Base-by-base conservation (phyloP, 805 yeast species). In the Millerago galiae region DNA sequence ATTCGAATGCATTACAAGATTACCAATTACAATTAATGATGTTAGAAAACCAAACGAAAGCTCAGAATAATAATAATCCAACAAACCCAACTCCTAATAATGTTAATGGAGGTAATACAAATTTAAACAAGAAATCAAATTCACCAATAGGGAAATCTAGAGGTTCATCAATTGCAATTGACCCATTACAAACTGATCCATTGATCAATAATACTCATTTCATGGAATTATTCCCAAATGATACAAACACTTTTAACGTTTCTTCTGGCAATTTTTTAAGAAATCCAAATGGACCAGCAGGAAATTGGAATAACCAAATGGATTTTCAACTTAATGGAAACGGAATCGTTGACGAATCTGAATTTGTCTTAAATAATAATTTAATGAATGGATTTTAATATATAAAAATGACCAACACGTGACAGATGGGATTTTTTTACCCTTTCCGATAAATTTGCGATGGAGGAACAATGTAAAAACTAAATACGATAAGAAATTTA, bases 11-110 rank as follows among this genome's bases (percentile, higher is more conserved):
- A 2, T 64, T 86, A 34, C 85, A 82, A 51, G 95, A 86, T 54
- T 86, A 86, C 60, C 95, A 86, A 59, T 79, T 77, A 70, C 91
- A 85, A 58, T 66, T 84, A 51, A 75, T 83, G 74, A 62, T 82
- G 52, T 65, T 86, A 54, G 95, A 86, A 53, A 77, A 77, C 47
- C 90, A 84, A 56, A 85, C 82, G 54, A 81, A 83, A 57, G 9
- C 41, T 26, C 21, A 11, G 8, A 18, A 18, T 32, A 11, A 12
- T 8, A 32, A 17, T 17, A 8, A 17, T 18, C 8, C 34, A 31
- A 8, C 34, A 31, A 29, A 15, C 34, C 8, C 25, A 7, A 16
- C n/a, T 11, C 5, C 32, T 2, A 27, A 9, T 9, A 36, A 28
- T 17, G 14, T 5, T n/a, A 39, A 21, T 42, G 28, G 31, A 30